Evolutionary conservation across 2,329 filamentous ascomycete genomes (phyloP), one percentile per base, ranked within the genome.

Genomic region (Aspergillus sp.): DNA sequence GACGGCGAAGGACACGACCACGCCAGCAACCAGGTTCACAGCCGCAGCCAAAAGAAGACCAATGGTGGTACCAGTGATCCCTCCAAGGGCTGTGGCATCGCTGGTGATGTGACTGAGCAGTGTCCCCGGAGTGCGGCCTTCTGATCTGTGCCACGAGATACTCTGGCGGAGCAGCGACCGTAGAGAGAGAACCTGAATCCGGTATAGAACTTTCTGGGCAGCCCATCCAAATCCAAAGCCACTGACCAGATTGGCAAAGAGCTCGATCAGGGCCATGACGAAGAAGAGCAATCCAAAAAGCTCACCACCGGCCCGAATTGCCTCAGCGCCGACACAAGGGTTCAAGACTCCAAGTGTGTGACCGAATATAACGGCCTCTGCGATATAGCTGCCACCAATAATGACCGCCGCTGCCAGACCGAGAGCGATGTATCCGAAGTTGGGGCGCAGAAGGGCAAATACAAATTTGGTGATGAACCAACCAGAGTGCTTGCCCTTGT

Each of bases 81-180:
- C 26, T 30, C 26, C 26, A 30, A 30, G 26, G 3, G 86, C 82
- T n/a, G 84, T 85, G 1, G 85, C 83, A 66, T 92, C 89, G 43
- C 82, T 85, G 2, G 87, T 90, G 61, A 92, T 88, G 62, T 86
- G 82, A 0, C 84, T 84, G 3, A 91, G 76, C 3, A 92, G 76
- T 4, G 78, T 76, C 0, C 83, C 80, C 0, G 89, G 85, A 0
- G 81, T 87, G 38, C 87, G 81, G 6, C 80, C 82, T 26, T 83
- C 79, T 30, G 26, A 9, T 30, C 11, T 30, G 0, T 53, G 88
- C 88, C 88, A 91, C 57, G 88, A 81, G 48, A 89, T 74, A 59
- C 86, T 85, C 71, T 90, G 87, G 57, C 85, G 78, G 48, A 89
- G 81, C 1, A 90, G 73, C 0, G 87, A 84, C 2, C 85, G 81